Percentiles rank a stretch among this genome's conserved stretches.
These are phyloP conservation scores for Phytophthora nicotianae DNA, from an alignment of 352 stramenopile genomes.

Conservation along the genomic window DNA sequence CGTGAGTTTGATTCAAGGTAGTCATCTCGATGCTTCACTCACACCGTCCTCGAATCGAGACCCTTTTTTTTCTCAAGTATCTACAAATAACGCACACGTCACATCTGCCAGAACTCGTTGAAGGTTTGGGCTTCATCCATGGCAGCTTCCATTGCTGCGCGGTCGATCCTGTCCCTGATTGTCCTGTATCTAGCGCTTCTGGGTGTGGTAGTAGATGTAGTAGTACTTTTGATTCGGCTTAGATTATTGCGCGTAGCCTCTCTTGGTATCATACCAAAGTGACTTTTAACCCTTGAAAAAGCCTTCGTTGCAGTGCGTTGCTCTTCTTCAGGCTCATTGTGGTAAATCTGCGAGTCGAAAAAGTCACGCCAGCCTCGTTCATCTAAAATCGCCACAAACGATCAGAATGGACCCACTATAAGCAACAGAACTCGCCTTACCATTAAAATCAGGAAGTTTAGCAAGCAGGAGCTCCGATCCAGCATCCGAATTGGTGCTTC, in stretches of 20 bases:
- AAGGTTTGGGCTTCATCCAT: slow-evolving; percentile 39
- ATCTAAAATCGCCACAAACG: slow-evolving; percentile 26
- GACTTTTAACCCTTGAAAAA: slow-evolving; percentile 5
- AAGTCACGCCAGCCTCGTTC: slow-evolving; percentile 53
- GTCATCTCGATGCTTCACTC: slow-evolving; percentile 18
- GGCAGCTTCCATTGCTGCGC: slow-evolving; percentile 35
- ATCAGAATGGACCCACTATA: slow-evolving; percentile 8
- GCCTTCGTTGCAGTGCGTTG: slow-evolving; percentile 18
- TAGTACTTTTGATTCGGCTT: slow-evolving; percentile 10
- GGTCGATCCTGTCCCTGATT: slow-evolving; percentile 36
- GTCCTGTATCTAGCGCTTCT: slow-evolving; percentile 23
- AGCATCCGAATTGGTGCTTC: slow-evolving; percentile 8
- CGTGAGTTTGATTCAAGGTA: slow-evolving; percentile 21
- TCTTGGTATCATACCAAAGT: background rate
- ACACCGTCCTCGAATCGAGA: slow-evolving; percentile 15
- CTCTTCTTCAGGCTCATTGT: slow-evolving; percentile 19
- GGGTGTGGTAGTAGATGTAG: background rate
- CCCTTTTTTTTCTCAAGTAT: slow-evolving; percentile 7
- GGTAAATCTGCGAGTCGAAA: slow-evolving; percentile 58
- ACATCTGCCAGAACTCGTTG: slow-evolving; percentile 48
- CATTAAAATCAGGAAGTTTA: slow-evolving; percentile 48
- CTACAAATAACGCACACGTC: slow-evolving; percentile 21
- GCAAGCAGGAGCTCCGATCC: slow-evolving; percentile 38
- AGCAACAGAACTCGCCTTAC: slow-evolving; percentile 19
- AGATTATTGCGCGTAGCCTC: slow-evolving; percentile 12